Evolutionary conservation across 2,329 filamentous ascomycete species (phyloP).

Genomic region (Plectosphaerella sp.): DNA sequence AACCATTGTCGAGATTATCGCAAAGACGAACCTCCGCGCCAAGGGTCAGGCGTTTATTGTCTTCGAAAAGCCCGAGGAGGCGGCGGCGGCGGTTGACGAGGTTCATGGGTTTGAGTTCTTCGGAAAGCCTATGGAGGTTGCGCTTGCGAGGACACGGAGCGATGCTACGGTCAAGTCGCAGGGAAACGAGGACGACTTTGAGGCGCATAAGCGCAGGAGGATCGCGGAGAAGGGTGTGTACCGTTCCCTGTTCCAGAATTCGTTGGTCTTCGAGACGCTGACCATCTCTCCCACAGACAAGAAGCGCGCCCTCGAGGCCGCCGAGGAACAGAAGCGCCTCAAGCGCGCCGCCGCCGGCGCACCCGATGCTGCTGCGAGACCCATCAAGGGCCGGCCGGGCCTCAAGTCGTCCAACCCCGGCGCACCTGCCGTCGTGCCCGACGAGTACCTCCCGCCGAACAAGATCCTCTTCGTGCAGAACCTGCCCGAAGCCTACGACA

Average conservation of each 20-base stretch:
- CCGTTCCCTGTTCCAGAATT: neutral
- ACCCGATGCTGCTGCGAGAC: slow-evolving; percentile 46
- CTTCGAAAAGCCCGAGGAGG: slow-evolving; percentile 77
- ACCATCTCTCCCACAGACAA: slow-evolving; percentile 39
- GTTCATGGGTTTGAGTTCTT: slow-evolving; percentile 91
- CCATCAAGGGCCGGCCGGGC: slow-evolving; percentile 67
- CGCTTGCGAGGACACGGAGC: slow-evolving; percentile 76
- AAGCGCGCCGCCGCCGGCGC: slow-evolving; percentile 53
- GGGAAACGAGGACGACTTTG: slow-evolving; percentile 75
- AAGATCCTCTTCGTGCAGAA: slow-evolving; percentile 95
- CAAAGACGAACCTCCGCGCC: slow-evolving; percentile 84
- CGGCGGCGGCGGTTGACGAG: slow-evolving; percentile 77
- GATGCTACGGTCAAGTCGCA: slow-evolving; percentile 79
- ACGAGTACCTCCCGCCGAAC: slow-evolving; percentile 96
- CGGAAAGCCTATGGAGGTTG: slow-evolving; percentile 82
- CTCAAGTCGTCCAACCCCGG: slow-evolving; percentile 71
- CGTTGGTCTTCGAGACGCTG: neutral
- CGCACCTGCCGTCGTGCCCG: slow-evolving; percentile 73
- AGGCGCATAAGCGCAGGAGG: slow-evolving; percentile 78
- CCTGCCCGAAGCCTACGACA: slow-evolving; percentile 79
- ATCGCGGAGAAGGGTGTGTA: slow-evolving; percentile 81
- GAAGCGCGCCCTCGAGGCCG: slow-evolving; percentile 78
- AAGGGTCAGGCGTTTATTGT: slow-evolving; percentile 97
- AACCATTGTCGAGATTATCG: slow-evolving; percentile 75
- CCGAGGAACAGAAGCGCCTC: slow-evolving; percentile 72